Conservation (phyloP, 805 yeast species). For the Diddensiella caesifluorescens region DNA sequence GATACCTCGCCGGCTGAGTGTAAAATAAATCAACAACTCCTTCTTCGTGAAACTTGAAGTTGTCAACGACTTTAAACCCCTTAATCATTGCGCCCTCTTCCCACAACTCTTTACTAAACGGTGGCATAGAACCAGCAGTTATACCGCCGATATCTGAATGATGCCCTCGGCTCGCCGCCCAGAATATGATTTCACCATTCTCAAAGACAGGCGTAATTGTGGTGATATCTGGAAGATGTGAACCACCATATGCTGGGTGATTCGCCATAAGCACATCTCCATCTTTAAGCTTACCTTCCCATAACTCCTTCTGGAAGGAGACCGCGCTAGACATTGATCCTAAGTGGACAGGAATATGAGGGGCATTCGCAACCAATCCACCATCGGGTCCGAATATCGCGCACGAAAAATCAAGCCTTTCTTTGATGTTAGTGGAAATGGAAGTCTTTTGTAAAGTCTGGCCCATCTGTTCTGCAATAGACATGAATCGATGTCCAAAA, state of each 20-base stretch:
- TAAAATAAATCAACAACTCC: slow-evolving; percentile 57
- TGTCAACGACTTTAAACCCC: slow-evolving; percentile 65
- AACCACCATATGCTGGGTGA: slow-evolving; percentile 82
- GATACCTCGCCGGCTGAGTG: slow-evolving; percentile 69
- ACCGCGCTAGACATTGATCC: slow-evolving; percentile 85
- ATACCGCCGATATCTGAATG: slow-evolving; percentile 95
- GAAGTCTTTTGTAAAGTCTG: slow-evolving; percentile 71
- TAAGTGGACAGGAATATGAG: slow-evolving; percentile 80
- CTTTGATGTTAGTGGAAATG: slow-evolving; percentile 78
- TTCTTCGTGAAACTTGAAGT: slow-evolving; percentile 72
- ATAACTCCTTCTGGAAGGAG: slow-evolving; percentile 53
- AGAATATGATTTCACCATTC: slow-evolving; percentile 56
- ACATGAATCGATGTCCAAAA: slow-evolving; percentile 81
- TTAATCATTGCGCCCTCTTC: slow-evolving; percentile 90
- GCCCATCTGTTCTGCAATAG: slow-evolving; percentile 89
- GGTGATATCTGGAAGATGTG: slow-evolving; percentile 86
- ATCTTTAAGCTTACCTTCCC: slow-evolving; percentile 58
- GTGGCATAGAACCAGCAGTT: slow-evolving; percentile 93
- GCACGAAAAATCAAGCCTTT: slow-evolving; percentile 77
- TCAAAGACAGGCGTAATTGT: slow-evolving; percentile 85
- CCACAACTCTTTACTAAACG: slow-evolving; percentile 74
- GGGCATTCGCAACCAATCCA: slow-evolving; percentile 82
- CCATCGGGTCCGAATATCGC: slow-evolving; percentile 75
- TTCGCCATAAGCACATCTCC: slow-evolving; percentile 78
- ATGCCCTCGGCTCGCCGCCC: slow-evolving; percentile 92